These are phyloP conservation scores for Tolypocladium amazonense DNA, from an alignment of 2,329 filamentous ascomycete genomes.

Conservation along the genomic window DNA sequence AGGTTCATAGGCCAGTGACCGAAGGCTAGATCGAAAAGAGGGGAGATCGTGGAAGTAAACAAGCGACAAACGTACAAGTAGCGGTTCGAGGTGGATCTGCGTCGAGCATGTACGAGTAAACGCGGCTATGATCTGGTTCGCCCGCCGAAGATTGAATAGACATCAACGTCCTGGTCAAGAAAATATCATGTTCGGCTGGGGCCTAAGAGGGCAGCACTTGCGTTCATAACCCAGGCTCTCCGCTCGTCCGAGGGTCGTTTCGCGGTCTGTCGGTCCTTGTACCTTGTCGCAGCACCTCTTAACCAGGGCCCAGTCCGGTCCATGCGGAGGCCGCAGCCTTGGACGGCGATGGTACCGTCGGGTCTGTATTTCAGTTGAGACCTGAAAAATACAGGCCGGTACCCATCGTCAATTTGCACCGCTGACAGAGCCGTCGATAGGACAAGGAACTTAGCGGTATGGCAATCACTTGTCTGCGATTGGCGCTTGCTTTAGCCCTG, in stretches of 20 bases:
- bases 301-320: neutral
- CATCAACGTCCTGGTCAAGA: neutral
- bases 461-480: neutral
- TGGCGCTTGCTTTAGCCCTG: neutral
- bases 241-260: neutral
- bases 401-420: neutral
- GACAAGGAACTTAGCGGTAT: neutral
- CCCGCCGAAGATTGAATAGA: neutral
- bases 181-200: neutral
- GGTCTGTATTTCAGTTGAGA: neutral
- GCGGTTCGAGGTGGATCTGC: neutral
- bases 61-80: neutral
- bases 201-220: neutral
- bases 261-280: neutral
- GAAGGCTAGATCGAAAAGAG: neutral
- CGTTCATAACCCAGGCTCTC: neutral
- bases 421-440: neutral
- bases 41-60: neutral
- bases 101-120: neutral
- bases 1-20: slow-evolving; percentile 3
- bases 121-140: neutral
- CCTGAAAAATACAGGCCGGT: neutral
- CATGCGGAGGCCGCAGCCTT: neutral
- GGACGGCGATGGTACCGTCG: neutral
- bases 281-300: too few species aligned